phyloP scores from a whole-genome alignment of 495 filamentous ascomycete species.

The Evansstolkia leycettana region DNA sequence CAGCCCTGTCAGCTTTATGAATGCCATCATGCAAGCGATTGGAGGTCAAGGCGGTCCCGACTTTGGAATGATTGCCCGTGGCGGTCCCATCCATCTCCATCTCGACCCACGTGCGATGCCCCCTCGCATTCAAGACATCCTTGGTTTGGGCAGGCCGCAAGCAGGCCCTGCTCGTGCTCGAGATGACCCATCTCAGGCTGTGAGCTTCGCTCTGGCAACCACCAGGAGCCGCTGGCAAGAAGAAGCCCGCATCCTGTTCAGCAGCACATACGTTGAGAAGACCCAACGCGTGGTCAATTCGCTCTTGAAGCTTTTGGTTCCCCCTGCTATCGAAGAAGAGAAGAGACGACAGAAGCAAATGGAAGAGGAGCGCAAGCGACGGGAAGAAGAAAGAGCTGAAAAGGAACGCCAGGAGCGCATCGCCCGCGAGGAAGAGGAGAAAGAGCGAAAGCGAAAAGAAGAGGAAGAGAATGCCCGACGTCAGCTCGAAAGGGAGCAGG shows the following conservation, averaged over 20 bases:
- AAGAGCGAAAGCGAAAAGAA: constrained; percentile 47
- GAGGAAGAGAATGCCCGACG: constrained; percentile 47
- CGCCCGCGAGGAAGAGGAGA: constrained; percentile 47
- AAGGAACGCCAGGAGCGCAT: constrained; percentile 38
- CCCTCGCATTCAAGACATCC: constrained; percentile 45
- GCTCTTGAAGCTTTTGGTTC: constrained; percentile 64
- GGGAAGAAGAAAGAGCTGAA: constrained; percentile 33
- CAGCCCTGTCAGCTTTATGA: constrained; percentile 51
- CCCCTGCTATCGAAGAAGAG: constrained; percentile 70
- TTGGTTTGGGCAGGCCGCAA: constrained; percentile 37
- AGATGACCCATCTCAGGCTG: constrained; percentile 51
- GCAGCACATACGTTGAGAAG: constrained; percentile 52
- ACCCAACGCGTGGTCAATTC: constrained; percentile 56
- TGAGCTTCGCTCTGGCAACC: constrained; percentile 54
- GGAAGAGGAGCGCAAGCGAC: constrained; percentile 36
- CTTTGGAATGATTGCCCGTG: constrained; percentile 42
- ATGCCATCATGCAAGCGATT: constrained; percentile 47
- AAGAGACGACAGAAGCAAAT: constrained; percentile 42
- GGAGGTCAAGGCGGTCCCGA: constrained; percentile 35
- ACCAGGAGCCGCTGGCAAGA: constrained; percentile 78
- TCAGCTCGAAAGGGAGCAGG: constrained; percentile 32
- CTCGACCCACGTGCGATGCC: constrained; percentile 38
- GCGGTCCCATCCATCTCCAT: constrained; percentile 47
- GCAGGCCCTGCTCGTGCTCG: constrained; percentile 30
- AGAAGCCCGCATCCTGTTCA: constrained; percentile 80